Percentiles rank a stretch among this genome's conserved stretches.
Evolutionary conservation across 2,329 filamentous ascomycete species (phyloP).

Genomic region (Nemania abortiva): DNA sequence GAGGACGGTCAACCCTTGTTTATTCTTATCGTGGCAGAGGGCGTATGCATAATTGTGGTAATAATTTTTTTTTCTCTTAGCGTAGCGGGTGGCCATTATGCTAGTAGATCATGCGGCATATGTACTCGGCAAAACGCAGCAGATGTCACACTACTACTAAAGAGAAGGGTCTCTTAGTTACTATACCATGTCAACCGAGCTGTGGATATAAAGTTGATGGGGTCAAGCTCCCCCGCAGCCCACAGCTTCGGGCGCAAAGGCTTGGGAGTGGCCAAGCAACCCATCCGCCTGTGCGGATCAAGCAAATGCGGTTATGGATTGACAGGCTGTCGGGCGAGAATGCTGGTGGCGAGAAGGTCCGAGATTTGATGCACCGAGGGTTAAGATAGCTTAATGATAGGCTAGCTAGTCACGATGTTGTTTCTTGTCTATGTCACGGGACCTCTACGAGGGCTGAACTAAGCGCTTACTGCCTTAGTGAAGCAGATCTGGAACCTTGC

Average conservation of each 20-base stretch:
- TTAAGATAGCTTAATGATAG: slow-evolving; percentile 7
- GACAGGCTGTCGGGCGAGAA: slow-evolving; percentile 24
- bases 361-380: slow-evolving; percentile 3
- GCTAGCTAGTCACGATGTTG: slow-evolving; percentile 23
- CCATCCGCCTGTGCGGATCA: slow-evolving; percentile 33
- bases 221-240: slow-evolving; percentile 7
- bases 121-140: background rate
- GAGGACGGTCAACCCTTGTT: background rate
- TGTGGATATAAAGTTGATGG: slow-evolving; percentile 13
- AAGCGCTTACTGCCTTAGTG: slow-evolving; percentile 24
- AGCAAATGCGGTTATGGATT: slow-evolving; percentile 20
- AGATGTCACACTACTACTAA: background rate
- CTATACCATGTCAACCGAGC: background rate
- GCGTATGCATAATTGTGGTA: slow-evolving; percentile 1
- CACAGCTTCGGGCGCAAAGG: slow-evolving; percentile 18
- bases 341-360: slow-evolving; percentile 18
- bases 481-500: slow-evolving; percentile 22
- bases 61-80: background rate
- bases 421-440: slow-evolving; percentile 25
- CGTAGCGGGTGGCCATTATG: background rate
- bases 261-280: slow-evolving; percentile 16
- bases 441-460: slow-evolving; percentile 19
- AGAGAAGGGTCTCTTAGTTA: slow-evolving; percentile 4
- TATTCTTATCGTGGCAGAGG: slow-evolving; percentile 4
- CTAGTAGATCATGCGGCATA: background rate